phyloP scores from a whole-genome alignment of 495 filamentous ascomycete genomes.

The Sordaria brevicollis region DNA sequence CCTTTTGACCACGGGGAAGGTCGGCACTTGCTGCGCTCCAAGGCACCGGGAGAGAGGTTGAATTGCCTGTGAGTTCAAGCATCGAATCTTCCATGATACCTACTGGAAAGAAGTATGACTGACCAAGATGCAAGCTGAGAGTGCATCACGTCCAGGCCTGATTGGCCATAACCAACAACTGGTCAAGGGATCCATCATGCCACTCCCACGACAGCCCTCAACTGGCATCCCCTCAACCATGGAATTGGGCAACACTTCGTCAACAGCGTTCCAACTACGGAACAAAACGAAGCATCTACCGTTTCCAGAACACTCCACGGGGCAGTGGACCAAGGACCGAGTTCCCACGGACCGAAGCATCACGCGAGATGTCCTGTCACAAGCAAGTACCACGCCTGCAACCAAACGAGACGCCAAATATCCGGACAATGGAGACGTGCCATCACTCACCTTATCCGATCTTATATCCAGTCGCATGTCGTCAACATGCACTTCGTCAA shows the following conservation, averaged over 20 bases:
- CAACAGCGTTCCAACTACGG: not conserved
- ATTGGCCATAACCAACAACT: not conserved
- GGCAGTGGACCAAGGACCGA: not conserved
- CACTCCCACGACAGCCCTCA: not conserved
- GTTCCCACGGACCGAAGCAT: not conserved
- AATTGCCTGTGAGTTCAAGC: not conserved
- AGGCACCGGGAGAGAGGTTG: not conserved
- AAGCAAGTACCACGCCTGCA: not conserved
- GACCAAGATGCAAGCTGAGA: not conserved
- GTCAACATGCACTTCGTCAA: too few relatives aligned
- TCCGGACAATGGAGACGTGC: not conserved
- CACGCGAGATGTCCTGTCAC: not conserved
- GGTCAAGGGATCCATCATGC: not conserved
- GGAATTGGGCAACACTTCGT: not conserved
- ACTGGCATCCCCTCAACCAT: not conserved
- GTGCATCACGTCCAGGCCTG: not conserved
- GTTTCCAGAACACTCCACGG: not conserved
- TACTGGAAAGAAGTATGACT: not conserved
- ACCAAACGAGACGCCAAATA: not conserved
- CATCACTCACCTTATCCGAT: too few relatives aligned
- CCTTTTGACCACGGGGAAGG: not conserved
- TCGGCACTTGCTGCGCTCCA: not conserved
- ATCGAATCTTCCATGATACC: not conserved
- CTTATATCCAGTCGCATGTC: too few relatives aligned
- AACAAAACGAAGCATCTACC: not conserved